Evolutionary conservation across 192 early-diverging fungal genomes (phyloP), one percentile per base, ranked within the genome.

Genomic region (Backusella westeae): DNA sequence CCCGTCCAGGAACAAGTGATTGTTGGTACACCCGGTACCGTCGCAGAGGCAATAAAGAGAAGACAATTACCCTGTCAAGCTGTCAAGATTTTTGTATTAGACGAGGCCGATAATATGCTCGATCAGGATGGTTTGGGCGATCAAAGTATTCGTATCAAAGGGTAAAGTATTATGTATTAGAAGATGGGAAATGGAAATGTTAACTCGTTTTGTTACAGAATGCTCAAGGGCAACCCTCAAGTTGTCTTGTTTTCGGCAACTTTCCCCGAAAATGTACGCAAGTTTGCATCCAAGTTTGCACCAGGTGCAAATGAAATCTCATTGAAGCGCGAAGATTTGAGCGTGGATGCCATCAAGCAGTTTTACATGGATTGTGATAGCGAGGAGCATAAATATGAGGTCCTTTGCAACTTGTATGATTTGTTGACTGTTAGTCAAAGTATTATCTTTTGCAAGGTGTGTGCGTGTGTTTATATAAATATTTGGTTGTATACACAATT

Each of bases 71-170:
- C 91, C 44, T 77, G 89, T 17, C 84, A 78, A 8, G 70, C 87
- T 67, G 79, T 96, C 42, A 89, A 91, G 71, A 89, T 98, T 49
- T 94, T 97, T 83, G 96, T 98, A 8, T 86, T 99, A 75, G 98
- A 99, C 77, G 98, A 99, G 83, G 98, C 98, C n/a, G 98, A 99
- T 79, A 97, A 95, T 78, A 97, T 98, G 98, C 80, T 98, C 74
- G 96, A 97, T 83, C 83, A 90, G 87, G 90, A 91, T 75, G 87
- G 90, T 23, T 85, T 98, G 36, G 95, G 92, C 0, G 96, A 97
- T 77, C 96, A 97, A 77, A 94, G 92, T 78, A 80, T 95, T 41
- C 88, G 90, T 32, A 87, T 98, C 77, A 94, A 95, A 81, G 93
- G 90, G 93, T 93, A 86, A 76, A 71, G 5, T 29, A 41, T 7